Conservation (phyloP, 495 filamentous ascomycete species). For the Acidomyces sp. region DNA sequence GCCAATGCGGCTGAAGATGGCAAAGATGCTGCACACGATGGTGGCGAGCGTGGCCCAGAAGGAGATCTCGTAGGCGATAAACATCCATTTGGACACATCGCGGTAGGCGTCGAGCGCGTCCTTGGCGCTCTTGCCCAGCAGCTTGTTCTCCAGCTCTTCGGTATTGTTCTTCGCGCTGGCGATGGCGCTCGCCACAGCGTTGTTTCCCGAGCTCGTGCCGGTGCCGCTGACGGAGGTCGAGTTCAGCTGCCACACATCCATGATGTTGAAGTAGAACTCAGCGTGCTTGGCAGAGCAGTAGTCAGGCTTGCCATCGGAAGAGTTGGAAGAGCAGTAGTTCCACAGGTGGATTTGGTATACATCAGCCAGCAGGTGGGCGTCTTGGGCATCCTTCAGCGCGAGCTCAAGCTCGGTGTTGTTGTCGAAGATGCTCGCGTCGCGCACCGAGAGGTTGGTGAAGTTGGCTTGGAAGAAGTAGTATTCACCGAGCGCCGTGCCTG, state of each 20-base stretch:
- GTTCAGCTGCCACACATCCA: conserved; percentile 49
- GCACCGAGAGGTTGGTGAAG: conserved; percentile 20
- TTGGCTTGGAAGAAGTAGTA: conserved; percentile 52
- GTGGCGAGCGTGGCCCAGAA: conserved; percentile 56
- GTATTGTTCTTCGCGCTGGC: conserved; percentile 18
- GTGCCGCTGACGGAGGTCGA: conserved; percentile 36
- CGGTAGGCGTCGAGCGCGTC: conserved; percentile 58
- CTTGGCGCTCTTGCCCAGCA: conserved; percentile 32
- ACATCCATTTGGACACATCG: conserved; percentile 67
- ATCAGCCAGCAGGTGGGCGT: conserved; percentile 49
- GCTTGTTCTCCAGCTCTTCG: conserved; percentile 41
- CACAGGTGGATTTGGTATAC: conserved; percentile 71
- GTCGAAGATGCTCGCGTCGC: conserved; percentile 4
- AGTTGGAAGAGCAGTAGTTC: conserved; percentile 65
- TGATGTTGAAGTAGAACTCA: conserved; percentile 65
- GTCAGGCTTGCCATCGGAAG: conserved; percentile 39
- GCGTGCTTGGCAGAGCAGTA: conserved; percentile 46
- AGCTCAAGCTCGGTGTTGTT: conserved; percentile 9
- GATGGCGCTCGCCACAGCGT: conserved; percentile 30
- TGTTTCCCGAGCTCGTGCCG: conserved; percentile 23
- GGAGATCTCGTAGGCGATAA: conserved; percentile 54
- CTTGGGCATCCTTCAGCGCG: conserved; percentile 19
- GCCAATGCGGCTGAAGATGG: conserved; percentile 54
- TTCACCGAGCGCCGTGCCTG: conserved; percentile 40
- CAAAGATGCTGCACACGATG: conserved; percentile 55